These are phyloP conservation scores for Thoreauomyces humboldtii DNA, from an alignment of 192 early-diverging fungal genomes.

Conservation along the genomic window DNA sequence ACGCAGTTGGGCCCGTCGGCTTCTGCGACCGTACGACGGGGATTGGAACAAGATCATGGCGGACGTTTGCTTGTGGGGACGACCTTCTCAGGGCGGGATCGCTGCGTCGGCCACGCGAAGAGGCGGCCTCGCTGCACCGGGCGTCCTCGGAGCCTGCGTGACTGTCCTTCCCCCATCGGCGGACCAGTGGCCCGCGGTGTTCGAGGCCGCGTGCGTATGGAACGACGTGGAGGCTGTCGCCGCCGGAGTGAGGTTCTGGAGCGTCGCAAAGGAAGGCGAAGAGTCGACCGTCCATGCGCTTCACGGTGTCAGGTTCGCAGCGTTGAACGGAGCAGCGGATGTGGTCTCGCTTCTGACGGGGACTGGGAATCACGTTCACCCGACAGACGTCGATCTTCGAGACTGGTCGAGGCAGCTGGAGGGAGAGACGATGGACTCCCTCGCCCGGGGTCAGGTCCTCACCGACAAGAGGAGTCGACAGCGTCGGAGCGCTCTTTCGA, in stretches of 20 bases:
- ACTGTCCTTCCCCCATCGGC: background rate
- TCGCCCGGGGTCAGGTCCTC: background rate
- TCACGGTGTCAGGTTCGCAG: too few species aligned
- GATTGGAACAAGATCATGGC: too few species aligned
- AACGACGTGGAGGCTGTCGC: background rate
- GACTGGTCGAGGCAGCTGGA: background rate
- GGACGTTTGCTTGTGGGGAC: too few species aligned
- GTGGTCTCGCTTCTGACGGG: background rate
- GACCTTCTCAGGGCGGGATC: too few species aligned
- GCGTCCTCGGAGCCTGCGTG: background rate
- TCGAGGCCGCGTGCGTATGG: slow-evolving; percentile 1
- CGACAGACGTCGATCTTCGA: background rate
- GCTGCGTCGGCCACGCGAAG: too few species aligned
- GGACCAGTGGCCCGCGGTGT: background rate
- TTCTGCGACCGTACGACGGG: too few species aligned
- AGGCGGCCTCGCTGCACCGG: background rate
- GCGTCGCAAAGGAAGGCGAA: background rate
- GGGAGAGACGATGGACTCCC: background rate
- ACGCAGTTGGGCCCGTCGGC: too few species aligned
- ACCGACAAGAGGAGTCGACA: background rate
- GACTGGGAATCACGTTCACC: background rate
- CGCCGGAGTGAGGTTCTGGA: background rate
- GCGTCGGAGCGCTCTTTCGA: background rate
- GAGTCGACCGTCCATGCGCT: background rate
- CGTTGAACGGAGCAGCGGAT: slow-evolving; percentile 1